Conservation (phyloP, 2,329 filamentous ascomycete genomes). For the Monascus ruber region DNA sequence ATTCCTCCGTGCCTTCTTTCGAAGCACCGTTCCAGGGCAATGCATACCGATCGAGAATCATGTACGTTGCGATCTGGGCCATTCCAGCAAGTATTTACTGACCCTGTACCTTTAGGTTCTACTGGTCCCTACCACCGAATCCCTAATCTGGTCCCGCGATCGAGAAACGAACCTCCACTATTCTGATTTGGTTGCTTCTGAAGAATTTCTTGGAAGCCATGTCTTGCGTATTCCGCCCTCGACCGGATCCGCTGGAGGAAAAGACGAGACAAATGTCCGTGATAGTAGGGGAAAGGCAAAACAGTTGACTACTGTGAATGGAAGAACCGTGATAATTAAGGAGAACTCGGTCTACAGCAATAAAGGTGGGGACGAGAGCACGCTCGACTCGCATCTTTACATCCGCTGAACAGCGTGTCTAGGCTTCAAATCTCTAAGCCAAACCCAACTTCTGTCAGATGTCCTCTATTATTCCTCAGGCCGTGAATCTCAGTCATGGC, state of each 20-base stretch:
- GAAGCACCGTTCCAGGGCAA: conserved; percentile 82
- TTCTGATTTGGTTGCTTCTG: conserved; percentile 70
- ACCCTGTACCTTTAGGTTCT: conserved; percentile 48
- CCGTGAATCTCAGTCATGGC: conserved; percentile 85
- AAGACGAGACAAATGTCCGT: conserved; percentile 55
- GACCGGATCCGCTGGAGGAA: conserved; percentile 35
- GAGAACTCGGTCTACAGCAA: conserved; percentile 90
- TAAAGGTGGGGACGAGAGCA: conserved; percentile 55
- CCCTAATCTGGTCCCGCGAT: conserved; percentile 78
- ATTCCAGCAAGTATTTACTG: conserved; percentile 3
- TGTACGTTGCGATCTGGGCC: conserved; percentile 31
- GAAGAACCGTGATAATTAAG: conserved; percentile 85
- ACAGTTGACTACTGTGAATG: conserved; percentile 86
- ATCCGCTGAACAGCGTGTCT: conserved; percentile 7
- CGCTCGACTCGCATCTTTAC: not conserved
- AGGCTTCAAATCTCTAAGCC: conserved; percentile 87
- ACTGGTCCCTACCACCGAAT: conserved; percentile 85
- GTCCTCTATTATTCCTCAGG: conserved; percentile 78
- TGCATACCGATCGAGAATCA: conserved; percentile 86
- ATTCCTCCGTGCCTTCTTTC: conserved; percentile 97
- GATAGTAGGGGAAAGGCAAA: conserved; percentile 88
- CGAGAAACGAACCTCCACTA: conserved; percentile 68
- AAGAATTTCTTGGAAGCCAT: conserved; percentile 96
- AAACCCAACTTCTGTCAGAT: conserved; percentile 77
- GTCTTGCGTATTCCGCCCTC: conserved; percentile 68